Conservation (phyloP, 192 early-diverging fungal genomes). For the Coemansia sp. region DNA sequence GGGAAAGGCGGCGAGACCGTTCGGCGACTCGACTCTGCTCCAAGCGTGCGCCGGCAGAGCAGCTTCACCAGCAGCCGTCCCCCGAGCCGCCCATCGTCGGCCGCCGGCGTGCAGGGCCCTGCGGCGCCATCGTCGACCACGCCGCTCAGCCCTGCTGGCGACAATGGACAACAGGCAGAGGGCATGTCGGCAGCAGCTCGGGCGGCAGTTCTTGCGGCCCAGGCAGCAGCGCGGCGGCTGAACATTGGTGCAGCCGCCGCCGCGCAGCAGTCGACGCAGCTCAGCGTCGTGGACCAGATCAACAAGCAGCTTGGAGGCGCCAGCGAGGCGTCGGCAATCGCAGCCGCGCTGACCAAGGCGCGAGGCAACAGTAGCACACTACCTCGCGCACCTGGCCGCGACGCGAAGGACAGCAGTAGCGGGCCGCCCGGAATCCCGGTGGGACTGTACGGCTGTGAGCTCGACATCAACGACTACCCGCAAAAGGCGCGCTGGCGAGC, state of each 20-base stretch:
- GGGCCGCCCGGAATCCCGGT: conserved; percentile 9
- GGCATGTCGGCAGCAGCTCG: conserved; percentile 34
- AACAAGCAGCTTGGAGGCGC: conserved; percentile 41
- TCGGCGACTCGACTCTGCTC: conserved; percentile 54
- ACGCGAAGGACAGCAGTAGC: background rate
- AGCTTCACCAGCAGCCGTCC: conserved; percentile 29
- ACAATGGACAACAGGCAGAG: conserved; percentile 5
- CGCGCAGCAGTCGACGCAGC: background rate
- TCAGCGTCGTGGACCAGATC: conserved; percentile 44
- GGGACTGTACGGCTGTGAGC: conserved; percentile 55
- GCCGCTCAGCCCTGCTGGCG: conserved; percentile 4
- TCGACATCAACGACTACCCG: conserved; percentile 97
- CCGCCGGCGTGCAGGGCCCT: too few species aligned
- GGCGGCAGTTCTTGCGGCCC: conserved; percentile 35
- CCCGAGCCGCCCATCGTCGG: conserved; percentile 11
- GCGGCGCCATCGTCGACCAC: background rate
- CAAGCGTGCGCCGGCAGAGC: conserved; percentile 41
- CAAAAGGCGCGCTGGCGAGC: conserved; percentile 93
- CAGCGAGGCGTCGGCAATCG: background rate
- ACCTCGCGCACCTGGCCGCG: background rate
- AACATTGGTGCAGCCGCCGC: conserved; percentile 8
- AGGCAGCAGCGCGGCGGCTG: conserved; percentile 35
- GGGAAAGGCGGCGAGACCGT: conserved; percentile 45
- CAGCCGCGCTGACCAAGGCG: background rate
- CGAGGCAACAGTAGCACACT: background rate